Conservation (phyloP, 257 asterid species). For the Avicennia marina region DNA sequence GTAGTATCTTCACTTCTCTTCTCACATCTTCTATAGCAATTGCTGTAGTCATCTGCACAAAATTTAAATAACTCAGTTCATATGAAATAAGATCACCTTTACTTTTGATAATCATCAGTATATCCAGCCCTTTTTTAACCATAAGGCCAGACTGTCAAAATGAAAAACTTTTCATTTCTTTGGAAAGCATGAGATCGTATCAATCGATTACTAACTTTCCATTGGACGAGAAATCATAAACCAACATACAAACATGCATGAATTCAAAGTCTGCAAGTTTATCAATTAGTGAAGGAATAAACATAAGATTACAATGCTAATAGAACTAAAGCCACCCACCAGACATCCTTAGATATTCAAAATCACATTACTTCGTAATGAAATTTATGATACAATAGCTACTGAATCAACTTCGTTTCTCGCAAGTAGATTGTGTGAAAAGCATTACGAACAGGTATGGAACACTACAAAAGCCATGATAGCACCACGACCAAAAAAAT, state of each 20-base stretch:
- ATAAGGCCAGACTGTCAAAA: no score
- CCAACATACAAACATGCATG: no score
- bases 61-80: conserved; percentile 6
- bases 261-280: no score
- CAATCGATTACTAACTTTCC: no score
- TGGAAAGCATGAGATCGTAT: no score
- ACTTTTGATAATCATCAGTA: conserved; percentile 5
- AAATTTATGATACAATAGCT: not conserved
- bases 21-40: conserved; percentile 66
- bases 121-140: not conserved
- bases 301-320: no score
- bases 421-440: not conserved
- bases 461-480: not conserved
- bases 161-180: no score
- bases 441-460: not conserved
- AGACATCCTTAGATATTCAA: no score
- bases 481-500: not conserved
- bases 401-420: not conserved
- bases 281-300: no score
- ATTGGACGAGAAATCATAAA: no score
- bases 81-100: conserved; percentile 7
- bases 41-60: conserved; percentile 63
- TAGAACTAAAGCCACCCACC: no score
- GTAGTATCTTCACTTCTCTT: conserved; percentile 59
- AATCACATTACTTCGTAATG: no score